Evolutionary conservation across 306 rosid genomes (phyloP), one percentile per base, ranked within the genome.

Genomic region (Hylodesmum podocarpum): DNA sequence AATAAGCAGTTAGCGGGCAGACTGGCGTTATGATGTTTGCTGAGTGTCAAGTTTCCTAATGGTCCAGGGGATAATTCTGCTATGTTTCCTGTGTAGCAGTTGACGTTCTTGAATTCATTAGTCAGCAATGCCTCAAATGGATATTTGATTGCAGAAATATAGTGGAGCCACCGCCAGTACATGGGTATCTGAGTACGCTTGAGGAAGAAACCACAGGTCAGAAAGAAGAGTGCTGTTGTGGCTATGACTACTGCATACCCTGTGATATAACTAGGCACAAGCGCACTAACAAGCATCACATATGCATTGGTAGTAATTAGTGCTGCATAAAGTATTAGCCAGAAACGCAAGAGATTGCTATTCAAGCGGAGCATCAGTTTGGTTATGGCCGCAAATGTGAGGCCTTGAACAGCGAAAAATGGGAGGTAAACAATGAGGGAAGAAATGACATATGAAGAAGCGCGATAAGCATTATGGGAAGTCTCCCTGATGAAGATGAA

Each of bases 181-280:
- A 0, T 0, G 0, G 98, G 97, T 36, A 91, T 94, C 76, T 89
- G 88, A n/a, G 79, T 69, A 70, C 83, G 46, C 75, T 92, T 91
- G 66, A 89, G 81, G 87, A 94, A 89, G 84, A 94, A 94, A 12
- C 98, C 98, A 11, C 96, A 91, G 1, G 91, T 91, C 75, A 94
- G 82, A 59, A 94, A 94, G 93, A 94, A 94, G 36, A 94, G 89
- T 29, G 98, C 93, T 18, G 97, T 91, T 64, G 97, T 91, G 66
- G 98, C 98, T 63, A 90, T 94, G 62, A 91, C 96, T 14, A 94
- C 84, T 3, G 97, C 98, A 68, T 94, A 94, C 15, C 96, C 97
- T 25, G 96, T 90, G 57, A 90, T 89, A 87, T 90, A 90, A 75
- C 95, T 91, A 8, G 98, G 98, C n/a, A 94, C 97, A 27, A 94